A percentile compares a stretch with the other conserved stretches of the same genome.
These are phyloP conservation scores for Bullera alba DNA, from an alignment of 768 basidiomycete genomes.

Conservation along the genomic window DNA sequence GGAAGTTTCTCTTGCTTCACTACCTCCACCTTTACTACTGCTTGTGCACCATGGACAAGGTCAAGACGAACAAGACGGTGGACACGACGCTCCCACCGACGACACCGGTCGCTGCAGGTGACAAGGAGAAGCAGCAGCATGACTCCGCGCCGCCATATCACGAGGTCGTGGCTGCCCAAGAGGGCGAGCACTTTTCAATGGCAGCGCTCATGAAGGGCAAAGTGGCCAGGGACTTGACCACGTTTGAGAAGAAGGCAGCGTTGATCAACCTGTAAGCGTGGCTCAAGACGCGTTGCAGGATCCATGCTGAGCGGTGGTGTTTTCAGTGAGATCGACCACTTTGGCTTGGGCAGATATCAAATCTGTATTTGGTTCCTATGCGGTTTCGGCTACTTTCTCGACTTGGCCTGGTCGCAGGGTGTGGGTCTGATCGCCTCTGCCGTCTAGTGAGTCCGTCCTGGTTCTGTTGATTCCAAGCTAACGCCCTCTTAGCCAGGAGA, in stretches of 20 bases:
- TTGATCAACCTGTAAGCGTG: conserved; percentile 33
- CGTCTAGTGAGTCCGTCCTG: conserved; percentile 8
- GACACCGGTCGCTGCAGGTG: no score
- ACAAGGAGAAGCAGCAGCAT: no score
- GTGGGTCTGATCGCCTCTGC: conserved; percentile 38
- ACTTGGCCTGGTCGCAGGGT: conserved; percentile 45
- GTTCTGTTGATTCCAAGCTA: background rate
- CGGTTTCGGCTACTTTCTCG: conserved; percentile 47
- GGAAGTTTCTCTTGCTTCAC: no score
- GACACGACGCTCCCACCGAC: no score
- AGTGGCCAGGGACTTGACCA: conserved; percentile 12
- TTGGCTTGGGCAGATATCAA: conserved; percentile 44
- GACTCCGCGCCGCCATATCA: no score
- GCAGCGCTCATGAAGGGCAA: conserved; percentile 13
- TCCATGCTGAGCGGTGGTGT: background rate
- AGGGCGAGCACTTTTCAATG: background rate
- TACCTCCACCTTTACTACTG: no score
- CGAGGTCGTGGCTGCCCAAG: no score
- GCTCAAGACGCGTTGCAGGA: background rate
- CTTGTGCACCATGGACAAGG: no score
- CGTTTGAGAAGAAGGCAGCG: conserved; percentile 39
- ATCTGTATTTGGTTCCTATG: conserved; percentile 45
- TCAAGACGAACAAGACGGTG: no score
- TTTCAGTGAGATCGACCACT: conserved; percentile 31
- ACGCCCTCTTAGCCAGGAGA: conserved; percentile 9